Base-by-base conservation (phyloP, 352 stramenopile species). In the Aphanomyces euteiches region DNA sequence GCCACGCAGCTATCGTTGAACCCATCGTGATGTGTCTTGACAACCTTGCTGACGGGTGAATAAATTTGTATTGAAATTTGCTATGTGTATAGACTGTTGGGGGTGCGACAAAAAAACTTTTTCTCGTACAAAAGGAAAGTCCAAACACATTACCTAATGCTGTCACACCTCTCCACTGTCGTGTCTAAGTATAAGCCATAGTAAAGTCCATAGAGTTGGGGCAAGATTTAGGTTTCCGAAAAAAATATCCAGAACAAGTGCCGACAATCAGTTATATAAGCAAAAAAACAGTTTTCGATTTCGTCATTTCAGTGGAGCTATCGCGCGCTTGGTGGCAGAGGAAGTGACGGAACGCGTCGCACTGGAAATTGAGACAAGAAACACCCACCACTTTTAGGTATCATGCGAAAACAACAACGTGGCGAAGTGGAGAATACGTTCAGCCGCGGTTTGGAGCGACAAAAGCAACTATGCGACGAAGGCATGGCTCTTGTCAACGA, bases 401-500 rank as follows among this genome's bases (percentile, higher is more conserved):
- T 10, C 13, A 67, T 67, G 59, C 19, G 61, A 40, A 57, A 47
- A 21, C 61, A 69, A 34, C 61, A 60, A 59, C 39, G 60, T 10
- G 60, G 61, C 17, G 61, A 69, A 17, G 37, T 15, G 38, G 59
- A 67, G 10, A 37, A 60, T 47, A 17, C 8, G 8, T 59, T 56
- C 13, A 69, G 61, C 41, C 64, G 64, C 19, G 63, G 64, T 36
- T 72, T 94, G 57, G 73, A 78, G 37, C 80, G 82, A 73, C 86
- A 94, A 75, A 90, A 90, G 74, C 80, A 85, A 59, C 74, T 92
- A 54, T 93, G 86, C 69, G 83, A 92, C 74, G 83, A 92, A 50
- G 86, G 70, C 72, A 92, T 92, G 86, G 80, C 82, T 72, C 77
- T 93, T 39, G 86, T 93, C 60, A 93, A 93, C 72, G 83, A 81